These are phyloP conservation scores for Dendrobium chrysotoxum DNA, from an alignment of 106 monocot species.

Conservation along the genomic window DNA sequence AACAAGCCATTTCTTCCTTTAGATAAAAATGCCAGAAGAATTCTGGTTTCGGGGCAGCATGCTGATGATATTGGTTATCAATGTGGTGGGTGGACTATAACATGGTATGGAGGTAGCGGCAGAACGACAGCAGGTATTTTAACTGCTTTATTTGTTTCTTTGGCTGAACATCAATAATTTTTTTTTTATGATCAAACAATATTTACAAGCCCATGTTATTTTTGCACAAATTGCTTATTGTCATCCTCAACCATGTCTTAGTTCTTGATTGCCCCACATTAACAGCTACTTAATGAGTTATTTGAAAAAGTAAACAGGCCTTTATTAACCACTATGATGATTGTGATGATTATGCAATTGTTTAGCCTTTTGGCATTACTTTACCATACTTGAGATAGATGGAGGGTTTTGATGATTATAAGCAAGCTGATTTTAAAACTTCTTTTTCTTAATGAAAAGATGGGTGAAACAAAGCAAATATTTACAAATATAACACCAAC, in stretches of 20 bases:
- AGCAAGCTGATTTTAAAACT: neutral
- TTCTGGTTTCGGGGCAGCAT: slow-evolving; percentile 79
- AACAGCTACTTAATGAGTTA: neutral
- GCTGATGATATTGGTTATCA: slow-evolving; percentile 86
- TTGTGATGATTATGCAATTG: neutral
- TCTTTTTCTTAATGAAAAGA: no score
- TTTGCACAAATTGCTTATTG: neutral
- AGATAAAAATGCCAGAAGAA: slow-evolving; percentile 58
- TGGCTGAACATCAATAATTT: no score
- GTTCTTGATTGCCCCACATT: neutral
- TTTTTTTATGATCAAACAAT: no score
- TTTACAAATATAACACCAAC: no score
- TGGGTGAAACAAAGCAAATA: no score
- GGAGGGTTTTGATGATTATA: neutral
- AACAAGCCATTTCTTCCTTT: slow-evolving; percentile 63
- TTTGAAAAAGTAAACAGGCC: neutral
- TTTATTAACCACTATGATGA: no score
- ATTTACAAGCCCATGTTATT: neutral
- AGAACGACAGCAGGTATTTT: slow-evolving; percentile 54
- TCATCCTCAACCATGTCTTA: neutral
- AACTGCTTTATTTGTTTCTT: neutral
- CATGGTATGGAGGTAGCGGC: slow-evolving; percentile 63
- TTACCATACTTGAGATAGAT: neutral
- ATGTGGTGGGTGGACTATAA: slow-evolving; percentile 91
- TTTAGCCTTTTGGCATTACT: neutral